phyloP scores from a whole-genome alignment of 192 early-diverging fungal genomes.

The Geranomyces variabilis region DNA sequence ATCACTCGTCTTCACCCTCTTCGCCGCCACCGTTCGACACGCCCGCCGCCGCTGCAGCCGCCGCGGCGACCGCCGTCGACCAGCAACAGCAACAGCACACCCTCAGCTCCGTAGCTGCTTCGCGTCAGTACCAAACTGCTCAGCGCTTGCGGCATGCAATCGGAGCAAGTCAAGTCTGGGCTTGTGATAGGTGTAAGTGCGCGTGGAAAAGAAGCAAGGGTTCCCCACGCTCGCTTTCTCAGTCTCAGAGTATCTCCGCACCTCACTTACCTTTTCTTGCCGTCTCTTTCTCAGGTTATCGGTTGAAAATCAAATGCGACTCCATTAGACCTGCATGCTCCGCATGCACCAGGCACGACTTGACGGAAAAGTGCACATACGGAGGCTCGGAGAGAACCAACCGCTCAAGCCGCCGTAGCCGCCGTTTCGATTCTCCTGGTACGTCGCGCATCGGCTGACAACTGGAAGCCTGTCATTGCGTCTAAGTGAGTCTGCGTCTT shows the following conservation, averaged over 20 bases:
- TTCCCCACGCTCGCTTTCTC: not conserved
- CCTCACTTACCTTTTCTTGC: too few relatives aligned
- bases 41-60: not conserved
- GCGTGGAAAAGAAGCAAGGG: not conserved
- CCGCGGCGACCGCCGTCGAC: too few relatives aligned
- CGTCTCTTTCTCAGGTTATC: conserved; percentile 23
- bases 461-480: too few relatives aligned
- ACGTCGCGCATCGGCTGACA: too few relatives aligned
- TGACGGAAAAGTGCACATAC: conserved; percentile 24
- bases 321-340: conserved; percentile 24
- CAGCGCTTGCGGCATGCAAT: conserved; percentile 25
- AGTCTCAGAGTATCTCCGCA: too few relatives aligned
- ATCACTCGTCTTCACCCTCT: not conserved
- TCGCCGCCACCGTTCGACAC: not conserved
- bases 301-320: conserved; percentile 35
- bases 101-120: conserved; percentile 2
- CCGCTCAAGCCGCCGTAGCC: conserved; percentile 10
- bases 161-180: conserved; percentile 33
- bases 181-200: conserved; percentile 33
- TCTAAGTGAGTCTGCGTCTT: too few relatives aligned
- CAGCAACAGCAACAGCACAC: not conserved
- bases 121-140: conserved; percentile 23
- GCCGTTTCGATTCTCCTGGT: conserved; percentile 20
- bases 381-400: conserved; percentile 17
- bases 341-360: conserved; percentile 28